Percentiles rank a stretch among this genome's conserved stretches.
Conservation (phyloP, 345 rosid genomes). For the Arabidopsis arenosa region DNA sequence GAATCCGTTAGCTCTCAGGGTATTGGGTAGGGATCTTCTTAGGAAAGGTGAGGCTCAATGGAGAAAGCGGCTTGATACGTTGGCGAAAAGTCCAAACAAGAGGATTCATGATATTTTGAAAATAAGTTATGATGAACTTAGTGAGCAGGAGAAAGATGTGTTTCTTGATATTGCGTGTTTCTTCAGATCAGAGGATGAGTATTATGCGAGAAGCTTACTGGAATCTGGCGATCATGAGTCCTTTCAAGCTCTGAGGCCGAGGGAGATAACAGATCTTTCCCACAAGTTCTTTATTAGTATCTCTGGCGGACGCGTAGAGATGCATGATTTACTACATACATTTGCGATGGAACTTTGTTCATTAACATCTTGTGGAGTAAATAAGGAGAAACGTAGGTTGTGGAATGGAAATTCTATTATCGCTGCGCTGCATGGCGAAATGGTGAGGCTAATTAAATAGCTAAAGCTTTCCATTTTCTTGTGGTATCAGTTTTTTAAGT, state of each 20-base stretch:
- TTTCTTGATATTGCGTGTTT: conserved; percentile 54
- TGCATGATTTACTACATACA: conserved; percentile 48
- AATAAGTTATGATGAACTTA: conserved; percentile 45
- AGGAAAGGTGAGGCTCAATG: conserved; percentile 9
- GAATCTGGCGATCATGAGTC: conserved; percentile 16
- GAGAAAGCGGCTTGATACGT: conserved; percentile 29
- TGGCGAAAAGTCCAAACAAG: conserved; percentile 7
- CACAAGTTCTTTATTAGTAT: conserved; percentile 42
- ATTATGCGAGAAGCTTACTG: conserved; percentile 13
- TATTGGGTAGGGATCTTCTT: conserved; percentile 36
- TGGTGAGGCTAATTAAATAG: conserved; percentile 33
- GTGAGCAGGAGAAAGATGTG: conserved; percentile 7
- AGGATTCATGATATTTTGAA: conserved; percentile 24
- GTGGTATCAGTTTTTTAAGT: neutral
- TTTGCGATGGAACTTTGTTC: conserved; percentile 38
- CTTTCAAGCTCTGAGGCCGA: neutral
- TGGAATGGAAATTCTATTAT: conserved; percentile 27
- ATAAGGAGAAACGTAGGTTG: conserved; percentile 25
- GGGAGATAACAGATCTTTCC: conserved; percentile 22
- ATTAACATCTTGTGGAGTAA: neutral
- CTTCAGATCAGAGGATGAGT: conserved; percentile 28
- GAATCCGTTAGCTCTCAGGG: conserved; percentile 44
- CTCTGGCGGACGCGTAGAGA: conserved; percentile 1
- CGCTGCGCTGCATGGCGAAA: conserved; percentile 20
- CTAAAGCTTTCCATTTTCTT: neutral